Percentiles rank a stretch among this genome's conserved stretches.
phyloP scores from a whole-genome alignment of 441 rosid species.

The Theobroma grandiflorum region DNA sequence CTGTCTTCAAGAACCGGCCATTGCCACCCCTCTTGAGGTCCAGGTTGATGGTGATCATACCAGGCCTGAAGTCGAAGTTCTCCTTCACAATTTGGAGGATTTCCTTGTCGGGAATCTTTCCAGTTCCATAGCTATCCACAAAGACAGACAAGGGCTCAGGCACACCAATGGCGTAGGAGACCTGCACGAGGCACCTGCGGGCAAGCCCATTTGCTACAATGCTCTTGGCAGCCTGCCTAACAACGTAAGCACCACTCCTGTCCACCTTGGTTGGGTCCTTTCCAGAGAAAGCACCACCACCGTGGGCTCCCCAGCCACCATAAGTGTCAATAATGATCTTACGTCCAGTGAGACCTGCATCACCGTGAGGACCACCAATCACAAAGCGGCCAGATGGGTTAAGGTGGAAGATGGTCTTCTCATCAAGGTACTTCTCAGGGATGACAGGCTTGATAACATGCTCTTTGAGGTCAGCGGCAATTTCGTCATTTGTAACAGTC shows the following conservation, averaged over 20 bases:
- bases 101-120: slow-evolving; percentile 79
- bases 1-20: slow-evolving; percentile 52
- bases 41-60: slow-evolving; percentile 55
- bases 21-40: slow-evolving; percentile 60
- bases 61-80: slow-evolving; percentile 58
- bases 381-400: slow-evolving; percentile 85
- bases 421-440: slow-evolving; percentile 81
- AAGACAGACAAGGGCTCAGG: slow-evolving; percentile 82
- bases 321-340: slow-evolving; percentile 77
- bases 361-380: slow-evolving; percentile 84
- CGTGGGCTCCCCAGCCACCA: slow-evolving; percentile 79
- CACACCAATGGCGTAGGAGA: slow-evolving; percentile 79
- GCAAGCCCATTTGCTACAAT: slow-evolving; percentile 79
- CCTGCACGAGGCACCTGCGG: slow-evolving; percentile 79
- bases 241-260: slow-evolving; percentile 73
- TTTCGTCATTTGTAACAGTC: slow-evolving; percentile 77
- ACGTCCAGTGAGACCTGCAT: slow-evolving; percentile 82
- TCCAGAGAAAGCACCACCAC: slow-evolving; percentile 76
- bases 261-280: slow-evolving; percentile 79
- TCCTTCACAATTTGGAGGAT: slow-evolving; percentile 73
- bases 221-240: slow-evolving; percentile 84
- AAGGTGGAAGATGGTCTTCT: slow-evolving; percentile 83
- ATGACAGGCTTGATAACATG: slow-evolving; percentile 76
- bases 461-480: slow-evolving; percentile 80
- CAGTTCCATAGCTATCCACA: slow-evolving; percentile 69